phyloP scores from a whole-genome alignment of 345 rosid species.

The Corymbia maculata region DNA sequence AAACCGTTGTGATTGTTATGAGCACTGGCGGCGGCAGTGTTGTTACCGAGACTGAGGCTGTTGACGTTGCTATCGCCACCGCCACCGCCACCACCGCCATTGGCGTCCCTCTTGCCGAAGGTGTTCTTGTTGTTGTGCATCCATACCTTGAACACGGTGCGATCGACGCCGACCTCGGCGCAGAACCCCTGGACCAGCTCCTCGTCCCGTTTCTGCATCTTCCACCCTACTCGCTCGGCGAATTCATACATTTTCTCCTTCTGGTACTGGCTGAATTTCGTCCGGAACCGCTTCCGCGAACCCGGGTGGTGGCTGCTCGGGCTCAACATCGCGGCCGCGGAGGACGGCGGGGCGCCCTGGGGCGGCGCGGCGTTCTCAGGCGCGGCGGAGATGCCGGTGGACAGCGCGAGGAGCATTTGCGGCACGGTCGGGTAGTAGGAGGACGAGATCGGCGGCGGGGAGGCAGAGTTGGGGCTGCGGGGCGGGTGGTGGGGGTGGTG shows the following conservation, averaged over 20 bases:
- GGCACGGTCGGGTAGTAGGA: constrained; percentile 67
- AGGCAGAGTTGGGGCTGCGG: constrained; percentile 53
- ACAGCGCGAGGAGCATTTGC: constrained; percentile 65
- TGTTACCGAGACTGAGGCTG: neutral
- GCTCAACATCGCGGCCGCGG: neutral
- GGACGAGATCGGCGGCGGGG: constrained; percentile 85
- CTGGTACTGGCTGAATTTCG: constrained; percentile 61
- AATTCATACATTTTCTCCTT: constrained; percentile 65
- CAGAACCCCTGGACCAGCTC: constrained; percentile 55
- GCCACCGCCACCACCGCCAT: neutral
- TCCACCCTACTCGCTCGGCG: constrained; percentile 78
- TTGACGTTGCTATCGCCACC: neutral
- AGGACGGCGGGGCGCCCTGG: neutral
- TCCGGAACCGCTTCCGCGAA: constrained; percentile 49
- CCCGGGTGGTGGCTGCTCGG: neutral
- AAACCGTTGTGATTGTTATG: neutral
- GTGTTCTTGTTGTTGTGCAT: constrained; percentile 94
- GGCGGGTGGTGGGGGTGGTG: constrained; percentile 4
- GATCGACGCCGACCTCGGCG: constrained; percentile 60
- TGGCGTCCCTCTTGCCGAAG: constrained; percentile 23
- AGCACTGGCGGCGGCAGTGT: neutral
- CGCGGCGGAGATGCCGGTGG: constrained; percentile 10
- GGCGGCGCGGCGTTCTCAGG: neutral
- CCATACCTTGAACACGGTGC: constrained; percentile 76
- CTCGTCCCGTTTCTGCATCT: constrained; percentile 74